Base-by-base conservation (phyloP, 768 basidiomycete species). In the Trametopsis cervina region DNA sequence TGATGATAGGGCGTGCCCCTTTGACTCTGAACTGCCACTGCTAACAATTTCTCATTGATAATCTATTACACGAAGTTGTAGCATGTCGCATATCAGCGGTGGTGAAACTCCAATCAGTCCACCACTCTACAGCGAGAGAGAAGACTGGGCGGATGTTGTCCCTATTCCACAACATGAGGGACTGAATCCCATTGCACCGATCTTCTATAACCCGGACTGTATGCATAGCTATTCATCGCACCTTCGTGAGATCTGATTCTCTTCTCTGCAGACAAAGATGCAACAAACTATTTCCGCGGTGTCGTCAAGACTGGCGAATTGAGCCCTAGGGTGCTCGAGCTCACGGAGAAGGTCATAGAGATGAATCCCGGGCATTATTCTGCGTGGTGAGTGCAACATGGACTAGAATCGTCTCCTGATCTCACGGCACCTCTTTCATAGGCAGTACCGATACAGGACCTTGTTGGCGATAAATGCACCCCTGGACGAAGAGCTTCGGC, bases 331-430 rank as follows among this genome's bases (percentile, higher is more conserved):
- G 92, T 85, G 10, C 77, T 99, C 44, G 77, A 85, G 56, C 73
- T 99, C 24, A 99, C 96, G 0, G 89, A 95, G 65, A 72, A 70
- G 33, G 80, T 98, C 57, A 95, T 99, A 54, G 76, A 85, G 22
- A 71, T 86, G 66, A 99, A 99, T 63, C 94, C 96, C 4, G 92
- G 90, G 1, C 96, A 98, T 62, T 99, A 97, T 61, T 87, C 93
- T 43, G 92, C 94, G 56, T 99, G 96, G 95, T 93, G 62, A 50
- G 82, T 61, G 20, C 17, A 17, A 5, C 11, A 2, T 42, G 22
- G 23, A 33, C 29, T 7, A 33, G 29, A 33, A 33, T 33, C 11
- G 38, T 21, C n/a, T 43, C 23, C 22, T 11, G 9, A 42, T 12
- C 25, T 18, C 40, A 21, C 40, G 29, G 38, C 9, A 12, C 33